Evolutionary conservation across 208 protist species (phyloP).

Genomic region (Trypanosoma mega): DNA sequence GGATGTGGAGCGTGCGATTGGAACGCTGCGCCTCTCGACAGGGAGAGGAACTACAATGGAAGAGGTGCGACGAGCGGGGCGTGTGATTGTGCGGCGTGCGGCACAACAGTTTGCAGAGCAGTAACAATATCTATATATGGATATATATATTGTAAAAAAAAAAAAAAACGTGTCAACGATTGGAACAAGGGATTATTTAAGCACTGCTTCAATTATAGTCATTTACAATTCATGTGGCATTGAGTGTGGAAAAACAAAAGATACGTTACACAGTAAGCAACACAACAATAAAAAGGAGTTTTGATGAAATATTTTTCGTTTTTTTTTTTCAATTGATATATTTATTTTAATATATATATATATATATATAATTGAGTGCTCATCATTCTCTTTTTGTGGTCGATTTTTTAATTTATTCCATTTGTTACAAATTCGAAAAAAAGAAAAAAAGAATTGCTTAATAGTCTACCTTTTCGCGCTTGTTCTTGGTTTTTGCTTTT

Average conservation of each 20-base stretch:
- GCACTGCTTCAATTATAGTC: no score
- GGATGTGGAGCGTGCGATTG: constrained; percentile 52
- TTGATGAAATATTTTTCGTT: not conserved
- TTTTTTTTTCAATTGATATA: not conserved
- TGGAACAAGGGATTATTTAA: no score
- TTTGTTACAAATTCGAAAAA: not conserved
- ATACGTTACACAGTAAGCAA: not conserved
- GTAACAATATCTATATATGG: no score
- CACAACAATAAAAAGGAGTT: not conserved
- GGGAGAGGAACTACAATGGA: constrained; percentile 63
- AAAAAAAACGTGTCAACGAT: not conserved
- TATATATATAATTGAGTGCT: not conserved
- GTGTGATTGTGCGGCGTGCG: constrained; percentile 64
- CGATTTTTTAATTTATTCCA: no score
- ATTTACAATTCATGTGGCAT: no score
- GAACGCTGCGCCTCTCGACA: constrained; percentile 76
- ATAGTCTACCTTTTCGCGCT: not conserved
- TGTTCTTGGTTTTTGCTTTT: not conserved
- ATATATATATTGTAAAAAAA: no score
- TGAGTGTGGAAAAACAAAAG: not conserved
- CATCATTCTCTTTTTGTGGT: no score
- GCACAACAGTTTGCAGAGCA: constrained; percentile 89
- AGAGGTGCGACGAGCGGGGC: constrained; percentile 63
- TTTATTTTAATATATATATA: constrained; percentile 3
- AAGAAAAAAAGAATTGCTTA: not conserved